Conservation (phyloP, 257 asterid genomes). For the Solanum pinnatisectum region DNA sequence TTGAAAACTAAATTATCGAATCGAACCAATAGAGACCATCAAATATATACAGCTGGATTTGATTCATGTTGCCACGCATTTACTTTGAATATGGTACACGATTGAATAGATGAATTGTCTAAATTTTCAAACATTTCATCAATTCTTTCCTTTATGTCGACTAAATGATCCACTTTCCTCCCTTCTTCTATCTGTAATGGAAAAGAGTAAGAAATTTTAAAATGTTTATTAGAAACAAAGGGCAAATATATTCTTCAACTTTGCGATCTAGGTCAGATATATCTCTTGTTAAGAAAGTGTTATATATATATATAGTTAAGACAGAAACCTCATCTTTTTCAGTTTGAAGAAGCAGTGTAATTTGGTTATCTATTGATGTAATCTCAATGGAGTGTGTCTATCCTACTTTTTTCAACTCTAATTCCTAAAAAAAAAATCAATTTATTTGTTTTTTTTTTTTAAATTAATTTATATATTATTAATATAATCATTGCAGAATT, state of each 20-base stretch:
- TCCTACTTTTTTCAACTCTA: background rate
- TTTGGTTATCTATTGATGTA: background rate
- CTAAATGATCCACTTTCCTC: background rate
- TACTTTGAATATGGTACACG: background rate
- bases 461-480: too few relatives aligned
- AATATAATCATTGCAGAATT: too few relatives aligned
- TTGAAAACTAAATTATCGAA: too few relatives aligned
- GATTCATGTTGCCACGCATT: background rate
- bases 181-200: background rate
- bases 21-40: slow-evolving; percentile 2
- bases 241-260: too few relatives aligned
- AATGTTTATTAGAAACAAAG: too few relatives aligned
- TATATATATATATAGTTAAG: too few relatives aligned
- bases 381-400: background rate
- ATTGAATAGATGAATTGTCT: background rate
- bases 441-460: too few relatives aligned
- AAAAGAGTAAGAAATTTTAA: too few relatives aligned
- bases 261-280: too few relatives aligned
- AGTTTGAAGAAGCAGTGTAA: background rate
- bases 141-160: background rate
- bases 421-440: background rate
- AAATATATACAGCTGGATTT: background rate
- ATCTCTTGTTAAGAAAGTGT: too few relatives aligned
- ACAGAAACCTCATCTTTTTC: background rate
- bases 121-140: background rate